Evolutionary conservation across 2,329 filamentous ascomycete species (phyloP).

Genomic region (Aspergillus fructus): DNA sequence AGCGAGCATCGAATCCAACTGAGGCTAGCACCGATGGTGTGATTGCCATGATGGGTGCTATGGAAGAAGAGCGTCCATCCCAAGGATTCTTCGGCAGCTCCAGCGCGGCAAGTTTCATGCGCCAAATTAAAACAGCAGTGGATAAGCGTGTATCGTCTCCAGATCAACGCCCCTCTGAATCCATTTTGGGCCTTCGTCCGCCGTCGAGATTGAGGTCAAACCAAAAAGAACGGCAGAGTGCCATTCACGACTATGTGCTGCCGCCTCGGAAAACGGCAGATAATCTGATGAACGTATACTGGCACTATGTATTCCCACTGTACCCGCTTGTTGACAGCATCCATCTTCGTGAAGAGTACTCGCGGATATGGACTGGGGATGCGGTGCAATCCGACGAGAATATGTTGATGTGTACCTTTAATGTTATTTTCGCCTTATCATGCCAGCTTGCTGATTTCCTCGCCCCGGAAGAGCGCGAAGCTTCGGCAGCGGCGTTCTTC

Average conservation of each 20-base stretch:
- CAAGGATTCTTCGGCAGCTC: conserved; percentile 50
- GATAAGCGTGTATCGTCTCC: conserved; percentile 31
- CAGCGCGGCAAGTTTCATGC: conserved; percentile 49
- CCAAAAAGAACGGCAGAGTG: conserved; percentile 12
- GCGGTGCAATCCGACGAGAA: conserved; percentile 40
- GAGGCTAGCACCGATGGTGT: conserved; percentile 29
- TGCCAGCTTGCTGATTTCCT: conserved; percentile 47
- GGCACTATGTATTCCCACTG: conserved; percentile 48
- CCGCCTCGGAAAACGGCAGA: conserved; percentile 49
- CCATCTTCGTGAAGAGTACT: conserved; percentile 41
- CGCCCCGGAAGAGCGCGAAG: conserved; percentile 41
- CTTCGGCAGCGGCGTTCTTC: conserved; percentile 45
- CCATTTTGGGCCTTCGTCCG: conserved; percentile 11
- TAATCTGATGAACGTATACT: conserved; percentile 47
- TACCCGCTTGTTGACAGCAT: conserved; percentile 48
- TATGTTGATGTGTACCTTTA: conserved; percentile 47
- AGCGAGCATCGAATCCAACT: neutral
- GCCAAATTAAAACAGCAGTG: conserved; percentile 47
- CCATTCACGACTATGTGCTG: conserved; percentile 38
- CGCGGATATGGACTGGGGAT: conserved; percentile 42
- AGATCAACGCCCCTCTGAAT: conserved; percentile 19
- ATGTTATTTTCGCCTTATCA: conserved; percentile 49
- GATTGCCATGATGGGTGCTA: conserved; percentile 49
- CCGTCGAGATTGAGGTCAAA: conserved; percentile 23
- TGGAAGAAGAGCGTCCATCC: conserved; percentile 42